Base-by-base conservation (phyloP, 257 asterid species). In the Anisodus tanguticus region DNA sequence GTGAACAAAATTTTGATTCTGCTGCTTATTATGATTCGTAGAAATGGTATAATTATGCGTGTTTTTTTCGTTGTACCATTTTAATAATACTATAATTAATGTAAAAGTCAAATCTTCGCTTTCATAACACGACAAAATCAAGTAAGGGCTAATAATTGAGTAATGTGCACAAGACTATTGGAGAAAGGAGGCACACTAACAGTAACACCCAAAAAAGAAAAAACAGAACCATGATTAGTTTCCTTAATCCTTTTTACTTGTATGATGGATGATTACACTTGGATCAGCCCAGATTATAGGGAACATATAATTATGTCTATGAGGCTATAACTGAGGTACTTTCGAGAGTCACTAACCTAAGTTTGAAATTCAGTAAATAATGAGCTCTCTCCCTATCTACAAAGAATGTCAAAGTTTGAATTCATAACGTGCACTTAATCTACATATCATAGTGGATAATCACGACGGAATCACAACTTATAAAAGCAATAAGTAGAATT, bases 81-180 rank as follows among this genome's bases (percentile, higher is more conserved):
- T 53, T 22, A 51, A 51, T 17, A 53, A 53, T 53, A 53, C 0
- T 26, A 53, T 76, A 51, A 13, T 51, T 7, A 47, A 51, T 26
- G 47, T 26, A 26, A 16, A 51, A 13, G 81, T 26, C 81, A 51
- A 76, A 76, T 76, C 47, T 26, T 76, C 45, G 81, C 22, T 51
- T 72, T 72, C 80, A 47, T 72, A 72, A 47, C 59, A 47, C 80
- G 81, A 76, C 81, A 76, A 76, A 51, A 76, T 51, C 39, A 76
- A 76, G 62, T 22, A 26, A 4, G 26, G 63, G 6, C 15, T 76
- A 51, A 76, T 76, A 49, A 76, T 76, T 76, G 81, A 76, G 81
- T 51, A 51, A 26, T 51, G 80, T 22, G 17, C 26, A 19, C 19
- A 47, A n/a, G 60, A 67, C 39, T 72, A 47, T 17, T 58, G 80